phyloP scores from a whole-genome alignment of 176 grass and related monocot species.

The bread wheat (Triticum aestivum) region DNA sequence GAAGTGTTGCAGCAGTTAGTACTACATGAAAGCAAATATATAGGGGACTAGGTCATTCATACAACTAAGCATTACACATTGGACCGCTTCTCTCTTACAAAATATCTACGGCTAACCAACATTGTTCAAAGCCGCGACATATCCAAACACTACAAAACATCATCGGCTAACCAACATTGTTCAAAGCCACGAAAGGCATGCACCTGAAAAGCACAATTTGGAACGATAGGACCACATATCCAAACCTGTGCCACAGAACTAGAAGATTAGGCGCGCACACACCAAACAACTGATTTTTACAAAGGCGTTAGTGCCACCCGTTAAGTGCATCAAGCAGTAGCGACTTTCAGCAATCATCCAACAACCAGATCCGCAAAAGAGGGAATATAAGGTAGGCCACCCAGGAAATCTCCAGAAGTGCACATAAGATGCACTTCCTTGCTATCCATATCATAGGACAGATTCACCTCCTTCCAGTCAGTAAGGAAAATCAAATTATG shows the following conservation, averaged over 20 bases:
- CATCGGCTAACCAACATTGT: neutral
- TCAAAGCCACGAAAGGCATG: neutral
- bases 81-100: neutral
- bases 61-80: neutral
- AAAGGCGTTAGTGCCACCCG: neutral
- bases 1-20: neutral
- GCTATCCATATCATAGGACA: neutral
- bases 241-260: neutral
- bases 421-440: neutral
- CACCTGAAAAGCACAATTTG: neutral
- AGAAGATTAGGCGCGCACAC: neutral
- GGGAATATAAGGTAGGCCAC: neutral
- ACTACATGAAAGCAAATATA: neutral
- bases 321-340: neutral
- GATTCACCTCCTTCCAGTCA: neutral
- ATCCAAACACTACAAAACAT: too few relatives aligned
- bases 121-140: too few relatives aligned
- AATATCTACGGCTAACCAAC: too few relatives aligned
- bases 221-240: neutral
- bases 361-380: neutral
- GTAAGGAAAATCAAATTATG: neutral
- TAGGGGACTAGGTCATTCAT: neutral
- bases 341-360: neutral
- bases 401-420: neutral
- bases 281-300: neutral